These are phyloP conservation scores for Macrocybe gigantea DNA, from an alignment of 768 basidiomycete genomes.

Conservation along the genomic window DNA sequence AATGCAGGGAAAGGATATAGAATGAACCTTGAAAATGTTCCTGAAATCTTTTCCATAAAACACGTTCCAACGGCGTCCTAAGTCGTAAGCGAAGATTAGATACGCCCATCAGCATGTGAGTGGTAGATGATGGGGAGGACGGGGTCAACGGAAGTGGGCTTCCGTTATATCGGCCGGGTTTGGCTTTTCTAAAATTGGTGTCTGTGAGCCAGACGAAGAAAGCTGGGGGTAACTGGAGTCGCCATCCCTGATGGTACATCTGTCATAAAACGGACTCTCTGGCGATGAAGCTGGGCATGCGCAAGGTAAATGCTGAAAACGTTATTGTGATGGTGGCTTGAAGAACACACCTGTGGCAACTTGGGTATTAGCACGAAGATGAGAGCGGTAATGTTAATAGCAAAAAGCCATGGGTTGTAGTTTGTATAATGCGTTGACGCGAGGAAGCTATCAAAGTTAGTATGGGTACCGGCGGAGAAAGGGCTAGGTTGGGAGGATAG, in stretches of 20 bases:
- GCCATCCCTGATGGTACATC: constrained; percentile 57
- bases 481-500: constrained; percentile 8
- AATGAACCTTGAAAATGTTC: constrained; percentile 8
- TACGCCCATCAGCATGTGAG: no score
- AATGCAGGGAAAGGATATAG: constrained; percentile 13
- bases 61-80: constrained; percentile 4
- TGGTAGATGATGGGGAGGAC: no score
- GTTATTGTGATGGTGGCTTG: constrained; percentile 4
- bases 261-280: constrained; percentile 73
- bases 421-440: constrained; percentile 97
- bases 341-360: constrained; percentile 73
- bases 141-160: constrained; percentile 32
- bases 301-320: constrained; percentile 9
- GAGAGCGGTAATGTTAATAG: constrained; percentile 80
- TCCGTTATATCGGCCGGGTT: constrained; percentile 37
- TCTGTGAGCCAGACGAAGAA: constrained; percentile 47
- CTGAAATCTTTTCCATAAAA: constrained; percentile 2
- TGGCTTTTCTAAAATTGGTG: constrained; percentile 27
- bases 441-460: constrained; percentile 61
- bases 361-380: constrained; percentile 86
- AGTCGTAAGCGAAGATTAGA: constrained; percentile 1
- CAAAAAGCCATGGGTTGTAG: constrained; percentile 92
- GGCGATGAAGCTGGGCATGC: constrained; percentile 62
- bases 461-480: constrained; percentile 7
- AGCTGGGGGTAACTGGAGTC: constrained; percentile 59